A percentile compares a stretch with the other conserved stretches of the same genome.
Conservation (phyloP, 2,329 filamentous ascomycete species). For the Pseudonectria buxi region DNA sequence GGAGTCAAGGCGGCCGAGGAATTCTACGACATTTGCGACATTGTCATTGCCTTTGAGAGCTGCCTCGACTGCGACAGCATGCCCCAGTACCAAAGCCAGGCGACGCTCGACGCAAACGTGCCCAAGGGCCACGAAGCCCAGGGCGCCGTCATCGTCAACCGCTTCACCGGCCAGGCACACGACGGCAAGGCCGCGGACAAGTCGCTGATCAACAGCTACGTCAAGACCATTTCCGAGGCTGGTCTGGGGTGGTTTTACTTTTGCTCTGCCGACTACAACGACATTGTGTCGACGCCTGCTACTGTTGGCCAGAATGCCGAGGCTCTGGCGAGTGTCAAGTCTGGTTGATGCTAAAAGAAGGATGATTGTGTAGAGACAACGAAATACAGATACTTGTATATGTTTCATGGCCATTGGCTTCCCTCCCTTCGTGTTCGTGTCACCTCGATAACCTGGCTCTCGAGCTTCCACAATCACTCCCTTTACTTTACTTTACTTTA, state of each 20-base stretch:
- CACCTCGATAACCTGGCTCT: too few relatives aligned
- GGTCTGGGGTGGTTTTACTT: slow-evolving; percentile 7
- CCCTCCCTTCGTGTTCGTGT: too few relatives aligned
- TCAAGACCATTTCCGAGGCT: slow-evolving; percentile 1
- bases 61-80: slow-evolving; percentile 12
- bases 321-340: slow-evolving; percentile 1
- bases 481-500: too few relatives aligned
- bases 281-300: slow-evolving; percentile 2
- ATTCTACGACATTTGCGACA: slow-evolving; percentile 18
- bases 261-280: slow-evolving; percentile 4
- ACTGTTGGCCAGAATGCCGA: slow-evolving; percentile 6
- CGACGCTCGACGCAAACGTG: slow-evolving; percentile 12
- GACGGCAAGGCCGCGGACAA: slow-evolving; percentile 5
- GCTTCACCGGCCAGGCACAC: slow-evolving; percentile 8
- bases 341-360: slow-evolving; percentile 1
- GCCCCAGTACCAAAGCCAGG: slow-evolving; percentile 11
- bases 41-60: slow-evolving; percentile 20
- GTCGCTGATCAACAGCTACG: slow-evolving; percentile 1
- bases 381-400: too few relatives aligned
- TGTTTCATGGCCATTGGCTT: too few relatives aligned
- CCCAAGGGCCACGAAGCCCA: slow-evolving; percentile 2
- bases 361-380: slow-evolving; percentile 2
- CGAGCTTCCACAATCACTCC: too few relatives aligned
- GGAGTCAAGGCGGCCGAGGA: slow-evolving; percentile 6
- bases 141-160: slow-evolving; percentile 13